Base-by-base conservation (phyloP, 257 asterid species). In the Linaria vulgaris region DNA sequence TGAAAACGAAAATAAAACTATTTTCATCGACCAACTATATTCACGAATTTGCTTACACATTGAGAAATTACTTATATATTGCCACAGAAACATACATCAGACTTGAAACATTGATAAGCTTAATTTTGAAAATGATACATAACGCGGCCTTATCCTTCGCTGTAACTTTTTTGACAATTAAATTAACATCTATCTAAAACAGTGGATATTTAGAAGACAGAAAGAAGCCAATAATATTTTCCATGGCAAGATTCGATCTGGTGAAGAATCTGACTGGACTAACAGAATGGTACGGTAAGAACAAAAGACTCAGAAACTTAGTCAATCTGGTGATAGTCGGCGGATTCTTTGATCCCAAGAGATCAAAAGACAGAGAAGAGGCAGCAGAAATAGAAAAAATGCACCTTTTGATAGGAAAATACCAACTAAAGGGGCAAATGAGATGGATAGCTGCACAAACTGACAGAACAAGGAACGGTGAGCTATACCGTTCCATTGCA, bases 381-480 rank as follows among this genome's bases (percentile, higher is more conserved):
- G 85, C 80, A n/a, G 72, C 89, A 0, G 96, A 91, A 73, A 88
- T 91, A 5, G 75, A 61, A 70, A 91, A 88, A 74, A 91, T 88
- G 96, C 98, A 91, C 62, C 39, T 1, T 20, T 49, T 91, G 59
- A 86, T 85, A 9, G 88, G 82, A 45, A 85, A 78, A 60, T 82
- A 91, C 69, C 78, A 83, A 52, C 92, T 91, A 19, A 82, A 82
- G 58, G 96, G 96, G 24, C 95, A 86, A 66, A 79, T 85, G 8
- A 86, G 96, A 75, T 91, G 98, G 98, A 88, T 91, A 50, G 90
- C 86, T 25, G 96, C 96, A 25, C 96, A 88, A 59, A 85, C 96
- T 5, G 95, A 91, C 55, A 81, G 81, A 47, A 71, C 66, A 47
- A 63, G 95, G 34, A 88, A 91, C 64, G 74, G 96, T 49, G 98